Base-by-base conservation (phyloP, 768 basidiomycete species). In the Serendipita sp. region DNA sequence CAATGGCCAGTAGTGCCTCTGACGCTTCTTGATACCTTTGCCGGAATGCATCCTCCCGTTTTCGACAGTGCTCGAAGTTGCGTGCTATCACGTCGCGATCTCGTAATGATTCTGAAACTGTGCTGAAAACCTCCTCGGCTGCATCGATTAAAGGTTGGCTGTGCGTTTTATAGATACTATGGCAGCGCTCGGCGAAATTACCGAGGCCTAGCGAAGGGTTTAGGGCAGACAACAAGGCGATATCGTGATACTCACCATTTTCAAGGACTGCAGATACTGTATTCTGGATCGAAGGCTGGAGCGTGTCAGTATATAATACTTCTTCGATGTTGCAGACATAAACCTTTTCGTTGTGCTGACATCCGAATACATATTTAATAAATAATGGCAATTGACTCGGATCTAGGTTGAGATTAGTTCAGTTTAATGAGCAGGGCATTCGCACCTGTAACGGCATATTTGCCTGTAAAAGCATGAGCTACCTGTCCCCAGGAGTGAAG, bases 261-360 rank as follows among this genome's bases (percentile, higher is more conserved):
- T 86, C 82, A 22, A 80, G 79, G 11, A 90, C 78, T 2, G 77
- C 75, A 2, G 79, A 77, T 43, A 89, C 81, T 64, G 80, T 80
- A 61, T 83, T 80, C 74, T 90, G 88, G 56, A 90, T 85, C 0
- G 87, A 89, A 4, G 86, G 85, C 80, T 87, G 65, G 33, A 53
- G 17, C 9, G 53, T 9, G 31, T 61, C 44, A 42, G 60, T 20
- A 1, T 3, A 13, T 62, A 34, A 60, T 14, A 51, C 26, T 30
- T 16, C 22, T 16, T 11, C 45, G 17, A 26, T 31, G 33, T 31
- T 26, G 33, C 41, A 22, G 5, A 48, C 34, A 70, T 68, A 20
- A 42, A 83, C 86, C 78, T 91, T 91, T 73, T 92, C 90, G 67
- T 93, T 88, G 62, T 86, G 81, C 69, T 90, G 88, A 64, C 86